phyloP scores from a whole-genome alignment of 2,329 filamentous ascomycete genomes.

The Epichloe coenophiala region DNA sequence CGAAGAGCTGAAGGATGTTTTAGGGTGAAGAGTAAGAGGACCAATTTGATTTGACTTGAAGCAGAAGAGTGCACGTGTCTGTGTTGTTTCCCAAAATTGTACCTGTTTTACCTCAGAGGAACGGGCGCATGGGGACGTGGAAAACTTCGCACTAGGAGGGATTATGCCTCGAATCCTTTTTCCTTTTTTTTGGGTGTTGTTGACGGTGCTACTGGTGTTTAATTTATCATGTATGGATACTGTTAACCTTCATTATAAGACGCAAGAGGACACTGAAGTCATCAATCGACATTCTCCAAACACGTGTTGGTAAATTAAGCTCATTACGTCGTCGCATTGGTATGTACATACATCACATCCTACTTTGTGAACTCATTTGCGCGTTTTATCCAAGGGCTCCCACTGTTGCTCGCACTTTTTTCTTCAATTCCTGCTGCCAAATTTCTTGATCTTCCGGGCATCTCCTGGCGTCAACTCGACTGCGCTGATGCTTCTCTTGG shows the following conservation, averaged over 20 bases:
- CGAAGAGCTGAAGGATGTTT: no score
- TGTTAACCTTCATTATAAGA: not conserved
- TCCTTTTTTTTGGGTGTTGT: not conserved
- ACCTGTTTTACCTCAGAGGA: no score
- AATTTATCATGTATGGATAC: not conserved
- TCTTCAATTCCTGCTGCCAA: conserved; percentile 15
- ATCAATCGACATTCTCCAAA: not conserved
- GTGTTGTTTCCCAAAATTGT: no score
- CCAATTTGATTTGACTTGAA: not conserved
- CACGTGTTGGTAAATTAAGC: no score
- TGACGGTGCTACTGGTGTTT: not conserved
- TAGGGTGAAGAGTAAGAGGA: no score
- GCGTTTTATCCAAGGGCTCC: not conserved
- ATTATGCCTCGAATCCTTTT: no score
- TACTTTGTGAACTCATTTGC: not conserved
- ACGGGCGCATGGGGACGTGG: no score
- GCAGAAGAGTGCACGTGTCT: not conserved
- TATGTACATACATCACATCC: not conserved
- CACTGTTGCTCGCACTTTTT: not conserved
- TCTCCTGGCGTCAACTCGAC: conserved; percentile 34
- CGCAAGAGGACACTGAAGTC: no score
- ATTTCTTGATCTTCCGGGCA: conserved; percentile 34
- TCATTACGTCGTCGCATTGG: not conserved
- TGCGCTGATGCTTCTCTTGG: conserved; percentile 22
- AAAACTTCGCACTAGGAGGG: no score